Percentiles rank a stretch among this genome's conserved stretches.
These are phyloP conservation scores for Melanomma pulvis-pyrius DNA, from an alignment of 495 filamentous ascomycete species.

Conservation along the genomic window DNA sequence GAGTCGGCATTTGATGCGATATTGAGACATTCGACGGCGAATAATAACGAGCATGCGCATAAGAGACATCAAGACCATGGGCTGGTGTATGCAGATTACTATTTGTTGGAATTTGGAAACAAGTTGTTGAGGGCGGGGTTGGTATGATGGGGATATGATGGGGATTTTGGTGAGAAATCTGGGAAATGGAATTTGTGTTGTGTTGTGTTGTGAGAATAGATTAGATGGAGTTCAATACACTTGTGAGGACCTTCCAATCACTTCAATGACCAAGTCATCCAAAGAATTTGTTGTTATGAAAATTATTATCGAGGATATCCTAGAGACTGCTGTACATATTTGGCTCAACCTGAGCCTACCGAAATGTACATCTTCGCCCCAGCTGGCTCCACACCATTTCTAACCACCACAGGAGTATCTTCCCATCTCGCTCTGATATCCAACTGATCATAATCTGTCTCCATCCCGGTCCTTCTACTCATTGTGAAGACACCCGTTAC, in stretches of 20 bases:
- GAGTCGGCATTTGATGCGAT: constrained; percentile 31
- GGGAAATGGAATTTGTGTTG: too few relatives aligned
- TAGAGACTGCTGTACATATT: too few relatives aligned
- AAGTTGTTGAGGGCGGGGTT: constrained; percentile 21
- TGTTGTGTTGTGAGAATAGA: too few relatives aligned
- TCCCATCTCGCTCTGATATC: constrained; percentile 1
- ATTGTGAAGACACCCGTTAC: constrained; percentile 7
- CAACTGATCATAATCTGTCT: background rate
- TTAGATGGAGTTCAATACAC: background rate
- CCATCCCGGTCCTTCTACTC: background rate
- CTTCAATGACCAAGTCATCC: too few relatives aligned
- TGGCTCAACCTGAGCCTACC: background rate
- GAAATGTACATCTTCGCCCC: background rate
- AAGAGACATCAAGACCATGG: constrained; percentile 23
- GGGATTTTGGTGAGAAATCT: too few relatives aligned
- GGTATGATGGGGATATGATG: background rate
- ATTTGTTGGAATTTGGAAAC: constrained; percentile 28
- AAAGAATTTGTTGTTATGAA: too few relatives aligned
- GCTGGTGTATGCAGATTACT: constrained; percentile 29
- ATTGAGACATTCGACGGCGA: constrained; percentile 20
- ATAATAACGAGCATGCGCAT: constrained; percentile 32
- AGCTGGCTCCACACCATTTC: background rate
- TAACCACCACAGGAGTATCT: background rate
- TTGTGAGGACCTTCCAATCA: background rate
- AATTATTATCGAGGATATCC: too few relatives aligned